A percentile compares a stretch with the other conserved stretches of the same genome.
Evolutionary conservation across 176 grass and related monocot species (phyloP).

Genomic region (Melocanna baccifera): DNA sequence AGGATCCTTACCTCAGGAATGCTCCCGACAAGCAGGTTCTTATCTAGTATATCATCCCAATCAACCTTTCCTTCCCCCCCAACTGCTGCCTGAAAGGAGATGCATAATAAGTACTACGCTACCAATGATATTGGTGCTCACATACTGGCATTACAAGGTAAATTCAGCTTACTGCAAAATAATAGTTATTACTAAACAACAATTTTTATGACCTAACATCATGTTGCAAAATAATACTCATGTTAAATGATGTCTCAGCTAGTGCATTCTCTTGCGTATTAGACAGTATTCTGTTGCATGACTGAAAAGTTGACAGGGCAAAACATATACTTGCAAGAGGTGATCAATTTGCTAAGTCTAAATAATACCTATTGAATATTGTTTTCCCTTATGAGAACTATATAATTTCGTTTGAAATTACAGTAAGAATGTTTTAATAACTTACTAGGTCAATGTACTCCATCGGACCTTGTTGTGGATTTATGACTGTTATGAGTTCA

Average conservation of each 20-base stretch:
- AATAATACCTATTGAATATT: neutral
- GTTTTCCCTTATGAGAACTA: too few relatives aligned
- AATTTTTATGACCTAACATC: neutral
- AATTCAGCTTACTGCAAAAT: neutral
- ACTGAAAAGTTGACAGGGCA: neutral
- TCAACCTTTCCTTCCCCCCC: slow-evolving; percentile 72
- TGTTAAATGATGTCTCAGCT: neutral
- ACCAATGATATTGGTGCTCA: neutral
- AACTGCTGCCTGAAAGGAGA: slow-evolving; percentile 62
- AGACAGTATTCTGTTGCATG: neutral
- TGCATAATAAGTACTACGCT: neutral
- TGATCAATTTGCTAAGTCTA: neutral
- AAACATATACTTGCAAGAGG: neutral
- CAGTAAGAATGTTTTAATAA: slow-evolving; percentile 4
- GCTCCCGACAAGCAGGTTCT: slow-evolving; percentile 55
- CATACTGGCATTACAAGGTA: neutral
- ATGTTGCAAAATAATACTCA: neutral
- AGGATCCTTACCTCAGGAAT: slow-evolving; percentile 64
- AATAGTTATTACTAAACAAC: neutral
- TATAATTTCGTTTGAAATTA: neutral
- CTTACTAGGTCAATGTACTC: slow-evolving; percentile 97
- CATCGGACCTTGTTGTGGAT: slow-evolving; percentile 90
- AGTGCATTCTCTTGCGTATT: neutral
- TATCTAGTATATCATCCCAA: slow-evolving; percentile 88
- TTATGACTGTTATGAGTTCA: slow-evolving; percentile 93